Conservation (phyloP, 768 basidiomycete genomes). For the Russula olivacea region DNA sequence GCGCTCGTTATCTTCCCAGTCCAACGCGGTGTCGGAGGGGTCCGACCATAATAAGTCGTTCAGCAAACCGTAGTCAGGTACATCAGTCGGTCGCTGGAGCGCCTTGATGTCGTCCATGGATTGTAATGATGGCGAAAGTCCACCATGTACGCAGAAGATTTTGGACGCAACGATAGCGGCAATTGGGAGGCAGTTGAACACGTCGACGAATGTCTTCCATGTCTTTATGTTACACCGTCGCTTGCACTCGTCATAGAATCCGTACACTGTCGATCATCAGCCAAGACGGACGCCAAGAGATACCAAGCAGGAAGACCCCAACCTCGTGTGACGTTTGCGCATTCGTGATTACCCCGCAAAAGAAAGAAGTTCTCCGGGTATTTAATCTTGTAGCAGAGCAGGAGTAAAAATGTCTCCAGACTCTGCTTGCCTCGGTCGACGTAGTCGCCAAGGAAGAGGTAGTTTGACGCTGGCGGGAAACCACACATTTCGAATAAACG, state of each 20-base stretch:
- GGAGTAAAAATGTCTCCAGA: conserved; percentile 92
- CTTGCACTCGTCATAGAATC: conserved; percentile 99
- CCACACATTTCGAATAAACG: conserved; percentile 99
- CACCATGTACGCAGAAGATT: conserved; percentile 98
- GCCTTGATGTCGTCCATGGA: conserved; percentile 99
- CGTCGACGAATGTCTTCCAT: conserved; percentile 99
- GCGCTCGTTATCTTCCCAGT: conserved; percentile 99
- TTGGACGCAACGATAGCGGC: conserved; percentile 98
- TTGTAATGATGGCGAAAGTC: conserved; percentile 86
- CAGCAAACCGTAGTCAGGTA: conserved; percentile 94
- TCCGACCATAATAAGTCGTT: conserved; percentile 98
- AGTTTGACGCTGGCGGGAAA: conserved; percentile 94
- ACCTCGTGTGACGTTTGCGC: conserved; percentile 99
- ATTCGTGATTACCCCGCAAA: conserved; percentile 96
- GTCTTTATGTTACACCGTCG: conserved; percentile 98
- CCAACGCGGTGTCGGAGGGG: conserved; percentile 93
- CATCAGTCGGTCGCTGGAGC: conserved; percentile 96
- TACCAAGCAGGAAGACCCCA: conserved; percentile 29
- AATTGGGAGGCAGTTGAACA: conserved; percentile 98
- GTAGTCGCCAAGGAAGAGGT: conserved; percentile 98
- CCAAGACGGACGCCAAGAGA: conserved; percentile 11
- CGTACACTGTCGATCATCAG: conserved; percentile 64
- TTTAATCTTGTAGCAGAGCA: conserved; percentile 99
- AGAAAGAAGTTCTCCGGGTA: conserved; percentile 99
- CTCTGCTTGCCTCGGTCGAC: conserved; percentile 99